Percentiles rank a stretch among this genome's conserved stretches.
Conservation (phyloP, 768 basidiomycete genomes). For the Wakefieldia striispora region DNA sequence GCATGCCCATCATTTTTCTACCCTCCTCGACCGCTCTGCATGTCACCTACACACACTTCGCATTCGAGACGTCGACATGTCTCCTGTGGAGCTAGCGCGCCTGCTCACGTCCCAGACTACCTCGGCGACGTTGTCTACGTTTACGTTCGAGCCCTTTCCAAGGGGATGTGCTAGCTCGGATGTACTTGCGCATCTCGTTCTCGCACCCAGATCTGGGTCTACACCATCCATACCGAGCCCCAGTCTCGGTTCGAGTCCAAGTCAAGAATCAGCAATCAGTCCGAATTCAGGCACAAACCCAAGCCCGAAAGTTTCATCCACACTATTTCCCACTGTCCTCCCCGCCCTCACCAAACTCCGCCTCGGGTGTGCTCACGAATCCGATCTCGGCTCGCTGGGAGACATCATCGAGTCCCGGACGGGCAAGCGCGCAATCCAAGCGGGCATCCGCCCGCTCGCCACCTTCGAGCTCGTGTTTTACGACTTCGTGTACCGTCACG, state of each 20-base stretch:
- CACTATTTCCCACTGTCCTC: background rate
- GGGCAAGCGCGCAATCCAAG: conserved; percentile 7
- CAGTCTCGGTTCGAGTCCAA: background rate
- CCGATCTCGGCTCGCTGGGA: conserved; percentile 11
- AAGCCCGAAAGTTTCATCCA: background rate
- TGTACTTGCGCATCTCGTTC: conserved; percentile 14
- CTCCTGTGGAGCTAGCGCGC: conserved; percentile 18
- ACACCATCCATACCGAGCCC: background rate
- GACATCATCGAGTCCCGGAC: conserved; percentile 19
- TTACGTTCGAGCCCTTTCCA: conserved; percentile 25
- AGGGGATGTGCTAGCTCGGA: conserved; percentile 16
- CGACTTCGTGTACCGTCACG: conserved; percentile 18
- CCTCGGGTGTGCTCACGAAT: conserved; percentile 23
- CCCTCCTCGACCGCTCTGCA: conserved; percentile 20
- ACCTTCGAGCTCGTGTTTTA: conserved; percentile 24
- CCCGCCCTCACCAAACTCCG: conserved; percentile 19
- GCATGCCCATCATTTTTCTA: conserved; percentile 22
- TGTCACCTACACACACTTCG: conserved; percentile 19
- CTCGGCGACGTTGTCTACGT: conserved; percentile 16
- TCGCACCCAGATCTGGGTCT: background rate
- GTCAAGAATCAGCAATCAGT: background rate
- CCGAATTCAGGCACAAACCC: background rate
- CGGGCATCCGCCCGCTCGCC: conserved; percentile 11
- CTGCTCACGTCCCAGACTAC: conserved; percentile 18
- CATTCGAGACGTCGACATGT: conserved; percentile 23